phyloP scores from a whole-genome alignment of 306 rosid genomes.

The Acacia crassicarpa region DNA sequence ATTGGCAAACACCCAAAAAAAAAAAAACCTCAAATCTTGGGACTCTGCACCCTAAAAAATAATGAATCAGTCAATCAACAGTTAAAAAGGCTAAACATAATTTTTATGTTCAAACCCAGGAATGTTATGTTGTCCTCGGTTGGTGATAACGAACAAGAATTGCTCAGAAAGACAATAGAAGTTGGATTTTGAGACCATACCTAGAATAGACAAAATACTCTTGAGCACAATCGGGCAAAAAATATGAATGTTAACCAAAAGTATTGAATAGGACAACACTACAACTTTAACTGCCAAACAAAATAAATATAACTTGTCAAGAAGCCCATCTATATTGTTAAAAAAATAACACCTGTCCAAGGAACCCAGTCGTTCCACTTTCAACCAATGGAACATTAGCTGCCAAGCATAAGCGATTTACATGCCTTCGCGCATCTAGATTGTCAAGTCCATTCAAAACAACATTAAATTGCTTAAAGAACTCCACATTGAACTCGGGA shows the following conservation, averaged over 20 bases:
- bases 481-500: slow-evolving; percentile 80
- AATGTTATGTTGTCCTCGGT: background rate
- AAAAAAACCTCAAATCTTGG: background rate
- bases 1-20: background rate
- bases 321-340: slow-evolving; percentile 25
- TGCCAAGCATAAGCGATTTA: slow-evolving; percentile 94
- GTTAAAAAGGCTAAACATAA: background rate
- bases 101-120: background rate
- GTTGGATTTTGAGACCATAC: background rate
- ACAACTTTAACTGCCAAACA: background rate
- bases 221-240: background rate
- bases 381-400: slow-evolving; percentile 94
- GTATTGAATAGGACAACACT: background rate
- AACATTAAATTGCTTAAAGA: slow-evolving; percentile 86
- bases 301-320: slow-evolving; percentile 6
- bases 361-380: slow-evolving; percentile 99
- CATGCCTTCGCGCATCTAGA: slow-evolving; percentile 97
- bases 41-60: slow-evolving; percentile 9
- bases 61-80: background rate
- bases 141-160: background rate
- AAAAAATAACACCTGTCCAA: slow-evolving; percentile 77
- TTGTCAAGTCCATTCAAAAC: slow-evolving; percentile 98
- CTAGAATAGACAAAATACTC: background rate
- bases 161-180: background rate
- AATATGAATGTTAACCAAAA: background rate